Percentiles rank a stretch among this genome's conserved stretches.
Conservation (phyloP, 306 rosid species). For the Corylus avellana region DNA sequence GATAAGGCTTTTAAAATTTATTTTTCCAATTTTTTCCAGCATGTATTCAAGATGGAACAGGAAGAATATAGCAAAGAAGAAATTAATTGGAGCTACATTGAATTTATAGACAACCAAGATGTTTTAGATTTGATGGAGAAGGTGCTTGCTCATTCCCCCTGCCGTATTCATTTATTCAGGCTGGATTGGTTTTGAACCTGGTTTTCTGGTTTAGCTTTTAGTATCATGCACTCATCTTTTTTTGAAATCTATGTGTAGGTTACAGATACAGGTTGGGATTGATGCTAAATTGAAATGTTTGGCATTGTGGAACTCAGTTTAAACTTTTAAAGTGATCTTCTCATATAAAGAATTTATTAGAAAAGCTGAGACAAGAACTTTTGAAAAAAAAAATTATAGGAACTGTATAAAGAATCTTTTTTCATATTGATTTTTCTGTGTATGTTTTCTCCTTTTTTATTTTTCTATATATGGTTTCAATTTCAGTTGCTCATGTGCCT, state of each 20-base stretch:
- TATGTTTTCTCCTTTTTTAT: constrained; percentile 4
- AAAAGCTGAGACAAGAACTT: not conserved
- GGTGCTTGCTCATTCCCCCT: constrained; percentile 46
- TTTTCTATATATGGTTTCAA: constrained; percentile 18
- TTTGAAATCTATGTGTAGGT: not conserved
- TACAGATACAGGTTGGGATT: not conserved
- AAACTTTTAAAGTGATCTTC: not conserved
- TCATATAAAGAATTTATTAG: not conserved
- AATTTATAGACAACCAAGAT: constrained; percentile 97
- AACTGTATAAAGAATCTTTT: not conserved
- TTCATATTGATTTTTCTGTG: constrained; percentile 6
- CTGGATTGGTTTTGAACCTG: not conserved
- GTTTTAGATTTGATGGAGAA: constrained; percentile 97
- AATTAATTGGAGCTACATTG: constrained; percentile 98
- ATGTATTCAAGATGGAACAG: constrained; percentile 99
- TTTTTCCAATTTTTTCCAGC: constrained; percentile 56
- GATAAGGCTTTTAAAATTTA: constrained; percentile 7
- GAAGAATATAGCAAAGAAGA: constrained; percentile 94
- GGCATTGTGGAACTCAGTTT: not conserved
- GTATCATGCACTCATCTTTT: not conserved
- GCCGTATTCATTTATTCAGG: not conserved
- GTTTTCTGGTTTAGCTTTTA: not conserved
- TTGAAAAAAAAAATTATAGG: not conserved
- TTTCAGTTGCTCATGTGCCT: constrained; percentile 29
- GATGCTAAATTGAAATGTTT: constrained; percentile 11